Evolutionary conservation across 1,139 yeast genomes (phyloP), one percentile per base, ranked within the genome.

Genomic region (Arxiozyma heterogenica): DNA sequence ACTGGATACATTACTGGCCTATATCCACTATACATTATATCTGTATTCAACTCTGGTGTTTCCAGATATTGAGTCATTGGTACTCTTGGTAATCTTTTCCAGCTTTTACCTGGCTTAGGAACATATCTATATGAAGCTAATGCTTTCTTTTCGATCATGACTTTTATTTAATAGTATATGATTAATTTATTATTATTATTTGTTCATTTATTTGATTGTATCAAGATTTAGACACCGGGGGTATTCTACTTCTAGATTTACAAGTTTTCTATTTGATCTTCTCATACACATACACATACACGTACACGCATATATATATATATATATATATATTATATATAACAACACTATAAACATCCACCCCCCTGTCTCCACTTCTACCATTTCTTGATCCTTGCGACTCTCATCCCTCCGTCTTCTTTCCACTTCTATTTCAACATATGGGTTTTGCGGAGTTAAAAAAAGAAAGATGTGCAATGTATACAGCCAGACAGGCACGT

Each of bases 1-100:
- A 66, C 65, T 1, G 71, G 71, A 50, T 65, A 64, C 54, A 58
- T 61, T 11, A 66, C 58, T 1, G 71, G 71, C 47, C 69, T 54
- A 57, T 67, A 66, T 34, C 71, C 70, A 55, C 65, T 63, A 52
- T 60, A 66, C 47, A 67, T 54, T 21, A 66, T 64, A 55, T 67
- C 71, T 15, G 61, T 57, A 11, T 61, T 57, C 30, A 67, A 56
- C 49, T 61, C 61, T 27, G 59, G 56, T 12, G 61, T 60, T 47
- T 65, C 67, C 38, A 66, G 52, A 51, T 60, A 65, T 53, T 60
- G 62, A 8, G 71, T 66, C 46, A 64, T 64, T 7, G 70, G 71
- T 8, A 67, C 71, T 44, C 60, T 59, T 12, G 70, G 71, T 45
- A 67, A 54, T 34, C 55, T 53, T 51, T 64, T 59, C 49, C 47